phyloP scores from a whole-genome alignment of 176 grass and related monocot species.

The Juncus effusus region DNA sequence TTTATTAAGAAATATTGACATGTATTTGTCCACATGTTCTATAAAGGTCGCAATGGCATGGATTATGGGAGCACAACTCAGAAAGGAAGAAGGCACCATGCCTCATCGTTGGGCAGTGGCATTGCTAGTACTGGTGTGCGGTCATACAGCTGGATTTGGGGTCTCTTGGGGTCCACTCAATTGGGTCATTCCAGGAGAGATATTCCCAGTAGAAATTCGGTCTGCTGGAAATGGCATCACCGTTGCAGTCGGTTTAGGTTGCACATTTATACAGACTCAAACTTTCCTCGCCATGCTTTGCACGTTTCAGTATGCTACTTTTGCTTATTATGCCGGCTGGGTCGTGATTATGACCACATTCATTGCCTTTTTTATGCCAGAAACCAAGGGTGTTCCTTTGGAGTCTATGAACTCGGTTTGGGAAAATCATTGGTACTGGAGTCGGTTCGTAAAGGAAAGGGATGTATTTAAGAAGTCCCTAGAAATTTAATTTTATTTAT shows the following conservation, averaged over 20 bases:
- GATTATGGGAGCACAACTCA: constrained; percentile 21
- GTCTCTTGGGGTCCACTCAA: constrained; percentile 27
- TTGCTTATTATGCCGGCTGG: constrained; percentile 26
- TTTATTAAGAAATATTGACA: no score
- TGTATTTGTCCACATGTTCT: no score
- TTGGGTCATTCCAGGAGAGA: constrained; percentile 28
- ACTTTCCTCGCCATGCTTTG: constrained; percentile 26
- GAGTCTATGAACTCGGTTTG: constrained; percentile 18
- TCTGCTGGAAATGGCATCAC: constrained; percentile 26
- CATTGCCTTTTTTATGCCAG: constrained; percentile 25
- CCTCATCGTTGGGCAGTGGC: constrained; percentile 3
- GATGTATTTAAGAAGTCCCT: no score
- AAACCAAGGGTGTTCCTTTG: constrained; percentile 23
- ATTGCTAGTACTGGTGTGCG: constrained; percentile 20
- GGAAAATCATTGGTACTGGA: constrained; percentile 31
- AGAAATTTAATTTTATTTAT: no score
- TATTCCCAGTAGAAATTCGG: constrained; percentile 25
- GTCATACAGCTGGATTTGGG: neutral
- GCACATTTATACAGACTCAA: constrained; percentile 28
- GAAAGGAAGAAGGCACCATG: neutral
- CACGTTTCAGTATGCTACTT: constrained; percentile 16
- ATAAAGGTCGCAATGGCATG: constrained; percentile 20
- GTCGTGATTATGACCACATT: constrained; percentile 29
- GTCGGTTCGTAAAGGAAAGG: constrained; percentile 8
- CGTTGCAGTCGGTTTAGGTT: constrained; percentile 4